Conservation (phyloP, 2,329 filamentous ascomycete genomes). For the Sporothrix sp. region DNA sequence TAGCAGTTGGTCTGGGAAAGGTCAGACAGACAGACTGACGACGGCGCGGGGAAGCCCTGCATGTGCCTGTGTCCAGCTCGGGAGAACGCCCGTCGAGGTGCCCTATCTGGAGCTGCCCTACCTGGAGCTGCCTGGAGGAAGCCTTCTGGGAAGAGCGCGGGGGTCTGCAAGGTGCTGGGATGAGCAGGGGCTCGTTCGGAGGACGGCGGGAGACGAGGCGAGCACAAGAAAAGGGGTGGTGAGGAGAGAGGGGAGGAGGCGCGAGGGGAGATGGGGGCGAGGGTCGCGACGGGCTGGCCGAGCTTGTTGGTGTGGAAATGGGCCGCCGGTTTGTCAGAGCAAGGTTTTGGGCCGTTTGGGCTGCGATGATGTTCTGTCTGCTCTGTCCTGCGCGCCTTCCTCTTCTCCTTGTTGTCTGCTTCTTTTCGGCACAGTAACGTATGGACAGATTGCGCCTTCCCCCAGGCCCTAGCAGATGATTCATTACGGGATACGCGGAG, state of each 20-base stretch:
- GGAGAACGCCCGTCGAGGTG: too few relatives aligned
- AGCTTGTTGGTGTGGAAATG: neutral
- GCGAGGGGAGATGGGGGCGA: neutral
- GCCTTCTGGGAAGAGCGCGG: too few relatives aligned
- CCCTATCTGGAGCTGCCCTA: too few relatives aligned
- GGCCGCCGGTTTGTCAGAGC: neutral
- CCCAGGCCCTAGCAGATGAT: neutral
- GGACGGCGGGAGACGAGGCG: neutral
- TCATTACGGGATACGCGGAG: neutral
- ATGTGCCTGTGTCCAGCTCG: too few relatives aligned
- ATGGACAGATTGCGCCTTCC: constrained; percentile 3
- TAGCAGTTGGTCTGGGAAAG: too few relatives aligned
- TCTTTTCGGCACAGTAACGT: too few relatives aligned
- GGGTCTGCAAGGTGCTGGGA: neutral
- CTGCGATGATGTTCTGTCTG: too few relatives aligned
- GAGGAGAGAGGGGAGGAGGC: neutral
- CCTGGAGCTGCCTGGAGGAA: too few relatives aligned
- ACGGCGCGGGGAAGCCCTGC: too few relatives aligned
- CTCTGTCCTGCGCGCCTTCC: too few relatives aligned
- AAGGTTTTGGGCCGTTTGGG: too few relatives aligned
- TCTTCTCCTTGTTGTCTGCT: neutral
- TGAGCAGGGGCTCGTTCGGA: neutral
- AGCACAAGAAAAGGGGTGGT: neutral
- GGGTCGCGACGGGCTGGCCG: neutral
- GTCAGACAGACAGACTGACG: too few relatives aligned